Base-by-base conservation (phyloP, 1,284 basidiomycete species). In the Singerocomus inundabilis region DNA sequence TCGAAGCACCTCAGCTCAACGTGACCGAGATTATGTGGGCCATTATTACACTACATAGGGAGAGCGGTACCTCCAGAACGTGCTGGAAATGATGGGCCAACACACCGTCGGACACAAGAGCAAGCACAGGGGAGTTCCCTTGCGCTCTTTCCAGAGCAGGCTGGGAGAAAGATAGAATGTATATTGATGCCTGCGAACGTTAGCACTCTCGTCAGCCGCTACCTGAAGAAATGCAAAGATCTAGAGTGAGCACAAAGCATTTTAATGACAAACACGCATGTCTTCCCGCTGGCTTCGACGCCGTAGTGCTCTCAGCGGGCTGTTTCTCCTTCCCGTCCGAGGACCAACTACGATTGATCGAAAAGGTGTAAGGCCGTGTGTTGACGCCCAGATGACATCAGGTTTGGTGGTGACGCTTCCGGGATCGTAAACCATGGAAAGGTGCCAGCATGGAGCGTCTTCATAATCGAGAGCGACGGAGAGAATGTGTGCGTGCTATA, bases 41-140 rank as follows among this genome's bases (percentile, higher is more conserved):
- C 71, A 4, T 75, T 21, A 73, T 57, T 73, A 72, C 46, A 60
- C 66, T 12, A 66, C 70, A 1, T 73, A 72, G 38, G 72, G 70
- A 18, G 63, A 68, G 44, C 70, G 68, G 0, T 70, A 72, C 48
- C 67, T 74, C 24, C 65, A 73, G 40, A 71, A 73, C 51, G 57
- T 73, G 6, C 67, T 72, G 10, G 61, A 62, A 67, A 58, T 53
- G 5, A 58, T 58, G 72, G 70, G 72, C 29, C 68, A 71, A 45
- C 76, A 71, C 50, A 72, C 75, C 28, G 75, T 78, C 48, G 73
- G 76, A 0, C 60, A 77, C 46, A 77, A 78, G n/a, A n/a, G n/a
- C n/a, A 58, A 76, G 76, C 52, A 74, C 75, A 5, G 75, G 75
- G 1, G 75, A n/a, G 75, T 13, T 69, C 72, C 0, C 76, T 77